Base-by-base conservation (phyloP, 2,329 filamentous ascomycete genomes). In the Colletotrichum tropicicola region DNA sequence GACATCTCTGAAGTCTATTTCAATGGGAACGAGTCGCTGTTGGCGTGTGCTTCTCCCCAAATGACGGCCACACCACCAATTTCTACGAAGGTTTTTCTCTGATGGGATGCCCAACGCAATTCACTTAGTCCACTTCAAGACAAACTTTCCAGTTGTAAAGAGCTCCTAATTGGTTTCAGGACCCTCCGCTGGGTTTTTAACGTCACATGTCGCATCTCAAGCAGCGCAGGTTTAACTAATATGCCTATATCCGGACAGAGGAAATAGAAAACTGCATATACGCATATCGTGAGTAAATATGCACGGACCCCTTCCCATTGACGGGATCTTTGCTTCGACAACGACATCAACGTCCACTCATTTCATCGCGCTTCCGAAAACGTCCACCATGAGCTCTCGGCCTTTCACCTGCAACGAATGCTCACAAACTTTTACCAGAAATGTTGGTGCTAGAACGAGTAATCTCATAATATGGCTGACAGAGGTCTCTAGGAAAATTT, bases 361-460 rank as follows among this genome's bases (percentile, higher is more conserved):
- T 43, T 30, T n/a, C 32, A 48, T 25, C 30, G n/a, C 32, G n/a
- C n/a, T n/a, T 19, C 25, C 6, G n/a, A 32, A 48, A 51, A 44
- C 25, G n/a, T 6, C 37, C 21, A 63, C 13, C 27, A 66, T 66
- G 59, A 66, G 63, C 43, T 66, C 63, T 23, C 59, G 63, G 10
- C 68, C 67, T 1, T 70, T 69, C 30, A 37, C 49, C 32, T 69
- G 68, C 27, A 47, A 44, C 6, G 60, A 60, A 6, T 70, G 68
- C 41, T 55, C 68, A 4, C 64, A 70, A 30, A 66, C 61, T 15
- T 70, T 69, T 41, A 69, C 67, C 1, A 49, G 68, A 59, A 69
- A 68, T 32, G 68, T 66, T 43, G 3, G 65, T 60, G 13, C 12
- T 3, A 37, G 13, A 13, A 43, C 2, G n/a, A n/a, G n/a, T n/a